Conservation (phyloP, 148 eudicot genomes). For the Camellia lanceoleosa region DNA sequence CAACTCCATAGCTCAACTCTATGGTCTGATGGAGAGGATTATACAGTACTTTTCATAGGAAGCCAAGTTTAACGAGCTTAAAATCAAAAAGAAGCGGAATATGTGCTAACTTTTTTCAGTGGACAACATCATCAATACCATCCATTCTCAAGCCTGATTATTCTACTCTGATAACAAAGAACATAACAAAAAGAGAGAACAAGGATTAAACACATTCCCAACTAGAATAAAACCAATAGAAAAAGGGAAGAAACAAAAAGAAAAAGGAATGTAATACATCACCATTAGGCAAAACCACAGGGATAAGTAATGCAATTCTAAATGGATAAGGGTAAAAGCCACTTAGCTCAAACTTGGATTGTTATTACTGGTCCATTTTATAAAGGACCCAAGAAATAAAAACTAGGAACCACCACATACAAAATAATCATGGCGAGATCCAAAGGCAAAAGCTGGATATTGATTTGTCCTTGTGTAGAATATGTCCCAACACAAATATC, state of each 20-base stretch:
- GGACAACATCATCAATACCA: not conserved
- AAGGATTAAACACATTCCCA: too few relatives aligned
- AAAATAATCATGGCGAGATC: not conserved
- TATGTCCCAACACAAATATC: too few relatives aligned
- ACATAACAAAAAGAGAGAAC: not conserved
- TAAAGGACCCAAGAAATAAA: not conserved
- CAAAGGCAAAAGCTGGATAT: not conserved
- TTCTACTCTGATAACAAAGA: not conserved
- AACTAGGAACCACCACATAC: not conserved
- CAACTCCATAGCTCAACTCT: not conserved
- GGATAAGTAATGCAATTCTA: not conserved
- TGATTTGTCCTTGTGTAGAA: not conserved
- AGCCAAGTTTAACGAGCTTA: constrained; percentile 2
- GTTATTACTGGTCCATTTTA: not conserved
- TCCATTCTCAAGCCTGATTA: not conserved
- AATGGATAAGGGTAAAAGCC: not conserved
- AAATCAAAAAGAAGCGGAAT: not conserved
- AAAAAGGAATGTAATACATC: not conserved
- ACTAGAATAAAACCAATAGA: too few relatives aligned
- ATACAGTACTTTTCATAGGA: not conserved
- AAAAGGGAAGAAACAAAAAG: too few relatives aligned
- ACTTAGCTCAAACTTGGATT: not conserved
- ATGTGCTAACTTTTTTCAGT: not conserved
- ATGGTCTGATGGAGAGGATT: not conserved
- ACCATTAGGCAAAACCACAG: not conserved